Percentiles rank a stretch among this genome's conserved stretches.
These are phyloP conservation scores for Oryza australiensis DNA, from an alignment of 176 grass and related monocot genomes.

Conservation along the genomic window DNA sequence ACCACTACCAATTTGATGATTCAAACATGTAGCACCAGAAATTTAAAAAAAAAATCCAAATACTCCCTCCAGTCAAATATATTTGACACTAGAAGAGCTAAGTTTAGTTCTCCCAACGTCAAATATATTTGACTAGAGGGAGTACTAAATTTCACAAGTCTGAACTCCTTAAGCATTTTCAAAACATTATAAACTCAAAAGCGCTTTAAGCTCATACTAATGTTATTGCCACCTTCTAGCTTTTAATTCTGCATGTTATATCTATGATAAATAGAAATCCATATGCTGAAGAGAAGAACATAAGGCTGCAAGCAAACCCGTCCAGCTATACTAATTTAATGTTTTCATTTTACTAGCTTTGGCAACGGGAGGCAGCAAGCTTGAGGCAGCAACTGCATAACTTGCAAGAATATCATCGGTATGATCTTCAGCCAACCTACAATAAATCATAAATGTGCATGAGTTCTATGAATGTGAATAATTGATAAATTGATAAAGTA, in stretches of 20 bases:
- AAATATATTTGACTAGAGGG: too few species aligned
- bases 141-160: neutral
- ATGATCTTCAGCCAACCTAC: constrained; percentile 36
- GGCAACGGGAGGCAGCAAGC: constrained; percentile 59
- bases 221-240: neutral
- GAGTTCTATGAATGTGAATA: neutral
- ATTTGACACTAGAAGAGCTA: too few species aligned
- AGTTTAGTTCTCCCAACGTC: too few species aligned
- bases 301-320: neutral
- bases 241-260: neutral
- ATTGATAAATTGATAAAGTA: constrained; percentile 2
- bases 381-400: constrained; percentile 69
- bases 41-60: neutral
- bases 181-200: neutral
- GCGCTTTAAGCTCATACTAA: neutral
- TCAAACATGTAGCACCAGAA: neutral
- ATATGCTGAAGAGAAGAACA: neutral
- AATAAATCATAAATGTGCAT: neutral
- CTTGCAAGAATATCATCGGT: constrained; percentile 66
- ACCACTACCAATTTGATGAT: neutral
- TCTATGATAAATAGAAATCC: neutral
- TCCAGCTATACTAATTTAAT: neutral
- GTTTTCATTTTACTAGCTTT: constrained; percentile 48
- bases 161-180: neutral
- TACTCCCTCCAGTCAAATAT: too few species aligned